Evolutionary conservation across 2,329 filamentous ascomycete species (phyloP), one percentile per base, ranked within the genome.

Genomic region (Lasiodiplodia gonubiensis): DNA sequence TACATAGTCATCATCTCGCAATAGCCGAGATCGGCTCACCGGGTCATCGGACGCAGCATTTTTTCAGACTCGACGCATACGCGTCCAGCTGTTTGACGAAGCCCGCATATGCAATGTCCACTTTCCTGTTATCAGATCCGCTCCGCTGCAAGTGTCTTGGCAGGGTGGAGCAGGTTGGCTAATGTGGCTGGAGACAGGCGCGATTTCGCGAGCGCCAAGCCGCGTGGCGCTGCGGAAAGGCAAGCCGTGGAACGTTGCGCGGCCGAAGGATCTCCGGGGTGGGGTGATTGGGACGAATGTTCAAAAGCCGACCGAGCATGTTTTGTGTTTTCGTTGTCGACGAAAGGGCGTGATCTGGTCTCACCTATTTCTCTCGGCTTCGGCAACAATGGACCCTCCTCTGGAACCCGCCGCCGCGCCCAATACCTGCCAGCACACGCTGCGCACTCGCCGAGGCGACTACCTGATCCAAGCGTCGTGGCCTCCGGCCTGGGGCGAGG

Each of bases 381-480:
- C 30, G 30, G 30, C 7, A 33, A 8, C 30, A 2, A 33, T 33
- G 30, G 30, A 33, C 1, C 30, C 30, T 33, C 30, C 30, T 33
- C 30, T 49, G 18, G 16, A 18, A 21, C 18, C 46, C 8, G 46
- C 46, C n/a, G 23, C 46, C 18, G 46, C 46, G 23, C 46, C 18
- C 14, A 49, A 49, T 21, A 49, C 46, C 10, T 49, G 46, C 46
- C 46, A 49, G 46, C 18, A 49, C 46, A 49, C n/a, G 7, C n/a
- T 49, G 23, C 16, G 3, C 46, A 49, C 46, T 21, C 46, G 46
- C 46, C 46, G 46, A 11, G 46, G 46, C 18, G 49, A 66, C 30
- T 66, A 66, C 49, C 63, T 54, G 37, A 46, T 66, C n/a, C 63
- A 66, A 23, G 33, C 53, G 12, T 53, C 48, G 46, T 66, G 51